Base-by-base conservation (phyloP, 306 rosid genomes). In the Alnus glutinosa region DNA sequence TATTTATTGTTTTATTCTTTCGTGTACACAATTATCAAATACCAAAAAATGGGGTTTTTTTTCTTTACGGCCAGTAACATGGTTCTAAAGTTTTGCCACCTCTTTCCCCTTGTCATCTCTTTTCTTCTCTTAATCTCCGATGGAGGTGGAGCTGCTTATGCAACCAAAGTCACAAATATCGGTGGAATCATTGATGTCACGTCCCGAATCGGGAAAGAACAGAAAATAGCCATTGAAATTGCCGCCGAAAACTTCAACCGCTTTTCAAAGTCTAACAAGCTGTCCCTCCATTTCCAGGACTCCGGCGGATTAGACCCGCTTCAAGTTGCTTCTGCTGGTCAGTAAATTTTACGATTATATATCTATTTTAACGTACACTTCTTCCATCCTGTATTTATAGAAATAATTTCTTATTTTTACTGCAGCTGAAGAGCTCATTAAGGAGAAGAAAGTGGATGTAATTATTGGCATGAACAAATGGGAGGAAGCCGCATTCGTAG, bases 321-420 rank as follows among this genome's bases (percentile, higher is more conserved):
- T 63, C 88, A 74, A 77, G 83, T 86, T 75, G 86, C 80, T 82
- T 87, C 86, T 54, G 78, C 66, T 28, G 87, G 89, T 83, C 10
- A 74, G 83, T 77, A 36, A 36, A n/a, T 73, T 55, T 55, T 32
- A 64, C 15, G 37, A 4, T n/a, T n/a, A n/a, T n/a, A n/a, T n/a
- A n/a, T n/a, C n/a, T n/a, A n/a, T n/a, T n/a, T n/a, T n/a, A n/a
- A n/a, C n/a, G n/a, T n/a, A n/a, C n/a, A n/a, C n/a, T n/a, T n/a
- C n/a, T n/a, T n/a, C 28, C 28, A 23, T 23, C 28, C 28, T 46
- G 49, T 58, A 37, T 48, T 61, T 44, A 15, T n/a, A 42, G 5
- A 13, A 16, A 23, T 23, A 23, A 23, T 37, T 9, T 18, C 7
- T 49, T 12, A 3, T 0, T 52, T 52, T 50, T 58, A 8, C 57